These are phyloP conservation scores for Pilatotrama ljubarskyi DNA, from an alignment of 768 basidiomycete genomes.

Conservation along the genomic window DNA sequence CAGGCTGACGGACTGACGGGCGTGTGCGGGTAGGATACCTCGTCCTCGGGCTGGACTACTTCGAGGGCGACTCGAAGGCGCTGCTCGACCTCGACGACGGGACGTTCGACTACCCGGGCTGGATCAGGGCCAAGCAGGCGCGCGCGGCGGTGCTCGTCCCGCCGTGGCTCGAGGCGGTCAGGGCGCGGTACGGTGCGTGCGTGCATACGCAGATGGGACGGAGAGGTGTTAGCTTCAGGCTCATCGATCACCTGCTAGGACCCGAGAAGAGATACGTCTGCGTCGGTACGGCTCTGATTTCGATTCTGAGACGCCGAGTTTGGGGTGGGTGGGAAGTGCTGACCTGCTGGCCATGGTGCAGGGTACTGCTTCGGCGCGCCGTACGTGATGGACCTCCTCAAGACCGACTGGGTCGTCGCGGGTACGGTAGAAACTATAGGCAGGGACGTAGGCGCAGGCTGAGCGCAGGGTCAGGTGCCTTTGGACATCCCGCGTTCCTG, in stretches of 20 bases:
- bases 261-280: conserved; percentile 19
- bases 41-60: conserved; percentile 63
- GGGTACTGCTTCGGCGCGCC: conserved; percentile 64
- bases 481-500: conserved; percentile 56
- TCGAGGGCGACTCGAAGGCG: conserved; percentile 58
- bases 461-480: conserved; percentile 40
- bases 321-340: no score
- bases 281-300: conserved; percentile 12
- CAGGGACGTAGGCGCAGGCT: not conserved
- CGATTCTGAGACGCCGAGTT: no score
- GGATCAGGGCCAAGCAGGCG: conserved; percentile 39
- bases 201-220: no score
- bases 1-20: no score
- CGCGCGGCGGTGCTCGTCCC: conserved; percentile 44
- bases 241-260: conserved; percentile 25
- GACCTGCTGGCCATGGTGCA: no score
- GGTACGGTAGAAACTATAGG: conserved; percentile 34
- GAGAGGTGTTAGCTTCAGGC: no score
- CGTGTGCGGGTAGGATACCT: conserved; percentile 47
- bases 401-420: conserved; percentile 47
- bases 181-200: conserved; percentile 48
- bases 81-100: conserved; percentile 37
- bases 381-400: conserved; percentile 47
- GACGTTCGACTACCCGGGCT: conserved; percentile 40
- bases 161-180: conserved; percentile 54